phyloP scores from a whole-genome alignment of 2,329 filamentous ascomycete genomes.

The Leptographium wingfieldii region DNA sequence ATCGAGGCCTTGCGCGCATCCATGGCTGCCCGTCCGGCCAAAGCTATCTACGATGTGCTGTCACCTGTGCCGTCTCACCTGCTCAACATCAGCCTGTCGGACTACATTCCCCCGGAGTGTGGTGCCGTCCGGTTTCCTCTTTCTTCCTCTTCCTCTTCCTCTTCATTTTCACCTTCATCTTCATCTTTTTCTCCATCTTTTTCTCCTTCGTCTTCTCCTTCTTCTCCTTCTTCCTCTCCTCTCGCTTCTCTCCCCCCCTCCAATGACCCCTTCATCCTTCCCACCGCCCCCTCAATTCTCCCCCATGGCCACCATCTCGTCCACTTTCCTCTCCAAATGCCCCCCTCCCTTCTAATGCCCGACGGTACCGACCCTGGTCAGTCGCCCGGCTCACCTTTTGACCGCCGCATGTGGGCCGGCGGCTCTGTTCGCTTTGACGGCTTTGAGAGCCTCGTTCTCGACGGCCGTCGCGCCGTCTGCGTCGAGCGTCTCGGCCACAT shows the following conservation, averaged over 20 bases:
- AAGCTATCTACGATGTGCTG: slow-evolving; percentile 30
- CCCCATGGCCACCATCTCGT: slow-evolving; percentile 69
- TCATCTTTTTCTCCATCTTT: background rate
- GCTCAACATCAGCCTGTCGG: slow-evolving; percentile 45
- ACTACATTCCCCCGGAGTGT: slow-evolving; percentile 20
- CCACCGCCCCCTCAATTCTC: slow-evolving; percentile 18
- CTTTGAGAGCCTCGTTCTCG: slow-evolving; percentile 20
- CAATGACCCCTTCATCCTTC: background rate
- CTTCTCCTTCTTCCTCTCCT: background rate
- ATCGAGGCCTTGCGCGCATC: slow-evolving; percentile 6
- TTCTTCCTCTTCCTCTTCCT: background rate
- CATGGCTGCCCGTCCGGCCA: slow-evolving; percentile 14
- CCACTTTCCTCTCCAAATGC: slow-evolving; percentile 67
- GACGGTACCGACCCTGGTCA: slow-evolving; percentile 82
- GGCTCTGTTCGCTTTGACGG: slow-evolving; percentile 41
- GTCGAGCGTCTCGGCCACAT: slow-evolving; percentile 25
- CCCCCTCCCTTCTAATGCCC: slow-evolving; percentile 48
- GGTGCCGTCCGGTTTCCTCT: slow-evolving; percentile 11
- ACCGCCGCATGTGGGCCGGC: slow-evolving; percentile 78
- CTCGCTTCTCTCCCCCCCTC: background rate
- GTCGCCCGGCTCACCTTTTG: slow-evolving; percentile 58
- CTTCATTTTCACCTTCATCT: background rate
- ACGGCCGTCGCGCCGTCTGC: slow-evolving; percentile 29
- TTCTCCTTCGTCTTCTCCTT: background rate
- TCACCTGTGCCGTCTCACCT: slow-evolving; percentile 51